These are phyloP conservation scores for Artomyces pyxidatus DNA, from an alignment of 768 basidiomycete genomes.

Conservation along the genomic window DNA sequence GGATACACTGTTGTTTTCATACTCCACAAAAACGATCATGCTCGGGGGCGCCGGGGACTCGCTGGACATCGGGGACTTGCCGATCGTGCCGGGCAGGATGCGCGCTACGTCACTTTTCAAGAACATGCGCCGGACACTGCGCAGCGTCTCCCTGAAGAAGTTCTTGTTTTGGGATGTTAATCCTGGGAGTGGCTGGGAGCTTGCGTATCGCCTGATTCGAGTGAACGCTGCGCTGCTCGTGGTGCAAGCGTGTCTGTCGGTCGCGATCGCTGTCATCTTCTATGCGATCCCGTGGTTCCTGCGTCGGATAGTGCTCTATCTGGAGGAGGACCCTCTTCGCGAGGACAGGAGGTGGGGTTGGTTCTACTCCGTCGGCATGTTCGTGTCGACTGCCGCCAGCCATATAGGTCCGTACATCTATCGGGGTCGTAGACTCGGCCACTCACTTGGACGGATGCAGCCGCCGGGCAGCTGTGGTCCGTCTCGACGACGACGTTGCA, in stretches of 20 bases:
- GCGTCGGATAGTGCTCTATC: constrained; percentile 48
- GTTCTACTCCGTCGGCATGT: constrained; percentile 51
- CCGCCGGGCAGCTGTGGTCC: constrained; percentile 65
- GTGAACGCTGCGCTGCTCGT: constrained; percentile 41
- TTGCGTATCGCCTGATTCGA: constrained; percentile 52
- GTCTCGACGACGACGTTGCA: constrained; percentile 61
- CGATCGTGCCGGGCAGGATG: constrained; percentile 69
- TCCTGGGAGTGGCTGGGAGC: constrained; percentile 55
- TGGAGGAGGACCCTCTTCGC: constrained; percentile 55
- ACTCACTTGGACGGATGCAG: too few relatives aligned
- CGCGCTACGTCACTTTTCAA: constrained; percentile 55
- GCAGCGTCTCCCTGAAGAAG: constrained; percentile 35
- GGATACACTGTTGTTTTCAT: constrained; percentile 70
- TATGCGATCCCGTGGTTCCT: constrained; percentile 58
- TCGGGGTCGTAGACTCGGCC: too few relatives aligned
- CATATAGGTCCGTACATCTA: constrained; percentile 33
- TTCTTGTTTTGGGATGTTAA: constrained; percentile 53
- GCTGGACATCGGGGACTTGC: constrained; percentile 83
- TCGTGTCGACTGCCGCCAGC: constrained; percentile 34
- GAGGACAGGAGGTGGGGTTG: constrained; percentile 63
- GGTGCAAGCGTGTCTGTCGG: constrained; percentile 42
- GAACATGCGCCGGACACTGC: constrained; percentile 53
- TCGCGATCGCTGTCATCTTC: constrained; percentile 51
- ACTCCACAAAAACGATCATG: constrained; percentile 81
- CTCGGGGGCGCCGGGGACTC: constrained; percentile 67